Conservation (phyloP, 345 rosid genomes). For the Boechera divaricarpa region DNA sequence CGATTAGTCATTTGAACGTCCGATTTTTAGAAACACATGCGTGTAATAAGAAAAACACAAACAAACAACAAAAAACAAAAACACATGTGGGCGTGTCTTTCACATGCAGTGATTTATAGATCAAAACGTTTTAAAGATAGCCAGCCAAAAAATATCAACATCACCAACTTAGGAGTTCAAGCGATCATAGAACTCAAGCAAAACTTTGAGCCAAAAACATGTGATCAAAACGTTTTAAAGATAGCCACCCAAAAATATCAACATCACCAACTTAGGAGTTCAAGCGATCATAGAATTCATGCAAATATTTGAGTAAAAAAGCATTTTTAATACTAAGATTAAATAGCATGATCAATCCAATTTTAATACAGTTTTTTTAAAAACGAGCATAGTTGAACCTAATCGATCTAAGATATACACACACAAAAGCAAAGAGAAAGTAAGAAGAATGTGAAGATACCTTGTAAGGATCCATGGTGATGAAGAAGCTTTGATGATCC, state of each 20-base stretch:
- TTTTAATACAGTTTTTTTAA: neutral
- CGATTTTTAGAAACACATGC: constrained; percentile 15
- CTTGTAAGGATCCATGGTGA: constrained; percentile 50
- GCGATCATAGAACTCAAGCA: no score
- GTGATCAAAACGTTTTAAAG: no score
- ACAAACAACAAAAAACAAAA: neutral
- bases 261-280: constrained; percentile 6
- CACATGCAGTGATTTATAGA: constrained; percentile 28
- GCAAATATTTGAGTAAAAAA: neutral
- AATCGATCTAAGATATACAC: neutral
- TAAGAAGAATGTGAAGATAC: constrained; percentile 21
- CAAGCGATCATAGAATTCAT: constrained; percentile 15
- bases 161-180: no score
- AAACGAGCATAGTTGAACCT: neutral
- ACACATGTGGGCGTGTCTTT: constrained; percentile 12
- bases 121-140: constrained; percentile 34
- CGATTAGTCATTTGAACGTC: neutral
- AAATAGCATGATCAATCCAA: neutral
- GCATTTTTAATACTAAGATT: neutral
- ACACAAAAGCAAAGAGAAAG: neutral
- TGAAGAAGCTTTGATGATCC: constrained; percentile 28
- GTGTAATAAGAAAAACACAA: neutral
- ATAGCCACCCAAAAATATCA: neutral
- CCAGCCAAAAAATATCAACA: neutral
- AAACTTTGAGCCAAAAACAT: no score